phyloP scores from a whole-genome alignment of 768 basidiomycete species.

The Atractiella rhizophila region DNA sequence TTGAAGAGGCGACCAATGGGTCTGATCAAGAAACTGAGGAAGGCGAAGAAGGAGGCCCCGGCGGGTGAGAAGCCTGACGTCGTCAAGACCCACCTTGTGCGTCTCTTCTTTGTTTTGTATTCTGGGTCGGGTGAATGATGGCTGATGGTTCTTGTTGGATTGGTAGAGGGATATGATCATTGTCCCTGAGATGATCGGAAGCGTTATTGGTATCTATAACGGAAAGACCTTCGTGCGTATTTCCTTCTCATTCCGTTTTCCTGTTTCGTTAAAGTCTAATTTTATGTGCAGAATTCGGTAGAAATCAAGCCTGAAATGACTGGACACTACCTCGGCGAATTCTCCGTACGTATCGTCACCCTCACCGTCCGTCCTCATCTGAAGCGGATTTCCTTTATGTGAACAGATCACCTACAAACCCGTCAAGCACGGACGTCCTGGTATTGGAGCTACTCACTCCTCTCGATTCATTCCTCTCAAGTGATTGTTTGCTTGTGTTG shows the following conservation, averaged over 20 bases:
- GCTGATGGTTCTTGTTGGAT: neutral
- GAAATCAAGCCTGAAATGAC: conserved; percentile 73
- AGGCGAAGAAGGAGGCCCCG: conserved; percentile 97
- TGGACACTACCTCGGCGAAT: conserved; percentile 93
- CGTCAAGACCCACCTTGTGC: conserved; percentile 76
- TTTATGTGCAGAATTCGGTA: conserved; percentile 1
- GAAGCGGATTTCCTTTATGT: neutral
- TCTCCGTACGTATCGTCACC: conserved; percentile 18
- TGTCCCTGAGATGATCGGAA: conserved; percentile 99
- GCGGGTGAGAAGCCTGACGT: conserved; percentile 96
- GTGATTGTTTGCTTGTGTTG: too few relatives aligned
- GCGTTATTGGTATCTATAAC: conserved; percentile 33
- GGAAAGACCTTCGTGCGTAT: conserved; percentile 6
- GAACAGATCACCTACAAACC: conserved; percentile 66
- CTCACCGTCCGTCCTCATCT: neutral
- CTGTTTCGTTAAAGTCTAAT: neutral
- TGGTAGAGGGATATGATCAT: conserved; percentile 32
- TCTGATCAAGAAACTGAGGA: conserved; percentile 96
- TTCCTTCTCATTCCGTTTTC: conserved; percentile 4
- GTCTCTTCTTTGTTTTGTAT: neutral
- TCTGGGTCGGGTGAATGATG: neutral
- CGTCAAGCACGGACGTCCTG: conserved; percentile 98
- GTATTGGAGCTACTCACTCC: conserved; percentile 29
- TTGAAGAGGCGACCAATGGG: conserved; percentile 96
- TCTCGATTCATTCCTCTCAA: conserved; percentile 8